Conservation (phyloP, 768 basidiomycete species). For the Phaeolepiota aurea region DNA sequence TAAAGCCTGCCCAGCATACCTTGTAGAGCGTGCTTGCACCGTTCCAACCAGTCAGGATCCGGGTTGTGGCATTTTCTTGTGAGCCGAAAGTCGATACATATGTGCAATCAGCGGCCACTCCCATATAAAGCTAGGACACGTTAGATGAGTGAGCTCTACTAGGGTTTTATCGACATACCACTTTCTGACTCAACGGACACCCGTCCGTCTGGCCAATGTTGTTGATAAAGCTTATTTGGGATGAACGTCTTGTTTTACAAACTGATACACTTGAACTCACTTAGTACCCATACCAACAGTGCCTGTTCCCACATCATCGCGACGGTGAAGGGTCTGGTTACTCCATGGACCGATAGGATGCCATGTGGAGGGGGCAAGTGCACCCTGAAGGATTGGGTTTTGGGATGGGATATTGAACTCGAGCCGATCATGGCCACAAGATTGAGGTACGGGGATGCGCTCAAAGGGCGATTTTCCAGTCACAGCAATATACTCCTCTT, state of each 20-base stretch:
- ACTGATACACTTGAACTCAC: conserved; percentile 25
- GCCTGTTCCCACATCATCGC: conserved; percentile 52
- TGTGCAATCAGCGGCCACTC: conserved; percentile 82
- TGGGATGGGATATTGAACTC: conserved; percentile 51
- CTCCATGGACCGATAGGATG: conserved; percentile 27
- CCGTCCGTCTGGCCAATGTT: conserved; percentile 63
- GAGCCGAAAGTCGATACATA: conserved; percentile 62
- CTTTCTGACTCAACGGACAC: conserved; percentile 65
- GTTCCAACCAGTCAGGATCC: conserved; percentile 77
- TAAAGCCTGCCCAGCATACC: conserved; percentile 18
- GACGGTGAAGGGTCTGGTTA: conserved; percentile 28
- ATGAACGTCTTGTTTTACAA: conserved; percentile 2
- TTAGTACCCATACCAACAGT: conserved; percentile 43
- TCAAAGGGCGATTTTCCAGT: conserved; percentile 14
- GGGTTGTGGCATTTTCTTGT: conserved; percentile 56
- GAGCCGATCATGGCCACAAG: conserved; percentile 67
- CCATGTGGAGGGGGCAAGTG: conserved; percentile 19
- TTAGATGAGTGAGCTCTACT: background rate
- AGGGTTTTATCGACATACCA: conserved; percentile 31
- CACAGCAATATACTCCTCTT: conserved; percentile 34
- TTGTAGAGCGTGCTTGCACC: conserved; percentile 69
- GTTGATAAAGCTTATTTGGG: conserved; percentile 46
- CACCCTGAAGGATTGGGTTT: conserved; percentile 40
- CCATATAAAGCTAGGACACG: conserved; percentile 54
- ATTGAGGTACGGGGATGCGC: conserved; percentile 19